Evolutionary conservation across 495 filamentous ascomycete species (phyloP).

Genomic region (Daldinia concentrica): DNA sequence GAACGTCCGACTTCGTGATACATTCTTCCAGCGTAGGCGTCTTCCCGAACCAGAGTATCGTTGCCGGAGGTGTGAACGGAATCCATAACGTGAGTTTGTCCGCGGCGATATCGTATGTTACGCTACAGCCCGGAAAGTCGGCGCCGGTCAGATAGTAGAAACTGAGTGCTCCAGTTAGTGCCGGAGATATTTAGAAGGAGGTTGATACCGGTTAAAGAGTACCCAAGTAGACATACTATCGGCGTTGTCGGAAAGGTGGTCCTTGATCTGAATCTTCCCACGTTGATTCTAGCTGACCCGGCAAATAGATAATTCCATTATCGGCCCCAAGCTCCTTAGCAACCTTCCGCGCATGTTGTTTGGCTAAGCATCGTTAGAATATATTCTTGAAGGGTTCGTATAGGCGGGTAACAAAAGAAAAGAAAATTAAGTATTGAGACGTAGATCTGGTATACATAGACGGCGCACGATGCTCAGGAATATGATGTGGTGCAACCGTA

Average conservation of each 20-base stretch:
- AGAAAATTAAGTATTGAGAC: not conserved
- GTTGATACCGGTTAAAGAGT: not conserved
- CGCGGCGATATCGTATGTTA: constrained; percentile 69
- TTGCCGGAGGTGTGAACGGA: constrained; percentile 62
- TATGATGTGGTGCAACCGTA: not conserved
- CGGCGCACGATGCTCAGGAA: not conserved
- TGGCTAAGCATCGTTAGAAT: constrained; percentile 63
- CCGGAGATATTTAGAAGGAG: not conserved
- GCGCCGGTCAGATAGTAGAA: constrained; percentile 75
- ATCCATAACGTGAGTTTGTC: constrained; percentile 70
- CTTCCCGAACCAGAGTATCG: constrained; percentile 69
- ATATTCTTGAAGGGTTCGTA: not conserved
- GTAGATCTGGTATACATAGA: not conserved
- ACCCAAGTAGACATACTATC: constrained; percentile 56
- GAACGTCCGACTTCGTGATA: constrained; percentile 61
- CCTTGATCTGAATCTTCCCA: constrained; percentile 70
- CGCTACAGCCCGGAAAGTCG: constrained; percentile 67
- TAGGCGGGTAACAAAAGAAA: not conserved
- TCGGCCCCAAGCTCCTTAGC: constrained; percentile 69
- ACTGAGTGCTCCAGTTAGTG: constrained; percentile 43
- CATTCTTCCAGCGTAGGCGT: constrained; percentile 62
- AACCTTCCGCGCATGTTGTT: constrained; percentile 80
- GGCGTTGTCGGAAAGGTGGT: constrained; percentile 68
- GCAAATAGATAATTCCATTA: constrained; percentile 70
- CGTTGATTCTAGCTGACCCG: constrained; percentile 56